Percentiles rank a stretch among this genome's conserved stretches.
phyloP scores from a whole-genome alignment of 2,329 filamentous ascomycete genomes.

The Lasiodiplodia sp. region DNA sequence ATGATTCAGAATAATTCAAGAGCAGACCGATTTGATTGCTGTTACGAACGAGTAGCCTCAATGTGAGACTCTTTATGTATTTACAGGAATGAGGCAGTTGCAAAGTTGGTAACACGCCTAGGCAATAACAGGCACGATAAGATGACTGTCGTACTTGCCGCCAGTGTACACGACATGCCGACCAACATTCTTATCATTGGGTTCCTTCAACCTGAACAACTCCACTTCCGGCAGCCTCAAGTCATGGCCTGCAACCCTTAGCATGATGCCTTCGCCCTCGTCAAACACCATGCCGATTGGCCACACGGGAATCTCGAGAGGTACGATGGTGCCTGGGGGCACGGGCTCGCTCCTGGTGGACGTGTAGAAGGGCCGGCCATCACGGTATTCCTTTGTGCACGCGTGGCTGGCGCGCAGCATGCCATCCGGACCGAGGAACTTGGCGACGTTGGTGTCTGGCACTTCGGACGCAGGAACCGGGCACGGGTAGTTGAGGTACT shows the following conservation, averaged over 20 bases:
- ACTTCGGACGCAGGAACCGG: slow-evolving; percentile 26
- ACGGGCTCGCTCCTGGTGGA: slow-evolving; percentile 53
- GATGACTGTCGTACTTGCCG: slow-evolving; percentile 5
- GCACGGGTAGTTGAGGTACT: slow-evolving; percentile 24
- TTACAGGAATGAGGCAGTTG: too few relatives aligned
- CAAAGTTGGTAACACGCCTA: neutral
- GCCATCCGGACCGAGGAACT: slow-evolving; percentile 32
- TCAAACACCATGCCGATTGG: slow-evolving; percentile 56
- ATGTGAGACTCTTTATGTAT: too few relatives aligned
- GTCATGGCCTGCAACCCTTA: slow-evolving; percentile 17
- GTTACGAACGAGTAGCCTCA: too few relatives aligned
- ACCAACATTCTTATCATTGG: slow-evolving; percentile 3
- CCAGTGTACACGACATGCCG: slow-evolving; percentile 19
- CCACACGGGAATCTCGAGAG: slow-evolving; percentile 59
- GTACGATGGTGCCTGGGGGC: slow-evolving; percentile 50
- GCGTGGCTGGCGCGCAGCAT: slow-evolving; percentile 33
- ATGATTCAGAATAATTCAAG: too few relatives aligned
- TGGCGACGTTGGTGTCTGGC: slow-evolving; percentile 31
- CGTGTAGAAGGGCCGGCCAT: slow-evolving; percentile 12
- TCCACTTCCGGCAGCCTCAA: slow-evolving; percentile 17
- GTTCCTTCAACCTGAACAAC: neutral
- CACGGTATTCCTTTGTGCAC: slow-evolving; percentile 12
- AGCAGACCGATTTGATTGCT: too few relatives aligned
- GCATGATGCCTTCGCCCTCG: slow-evolving; percentile 43
- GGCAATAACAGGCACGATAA: slow-evolving; percentile 11